Evolutionary conservation across 2,329 filamentous ascomycete species (phyloP).

Genomic region (Aspergillus fumigatus): DNA sequence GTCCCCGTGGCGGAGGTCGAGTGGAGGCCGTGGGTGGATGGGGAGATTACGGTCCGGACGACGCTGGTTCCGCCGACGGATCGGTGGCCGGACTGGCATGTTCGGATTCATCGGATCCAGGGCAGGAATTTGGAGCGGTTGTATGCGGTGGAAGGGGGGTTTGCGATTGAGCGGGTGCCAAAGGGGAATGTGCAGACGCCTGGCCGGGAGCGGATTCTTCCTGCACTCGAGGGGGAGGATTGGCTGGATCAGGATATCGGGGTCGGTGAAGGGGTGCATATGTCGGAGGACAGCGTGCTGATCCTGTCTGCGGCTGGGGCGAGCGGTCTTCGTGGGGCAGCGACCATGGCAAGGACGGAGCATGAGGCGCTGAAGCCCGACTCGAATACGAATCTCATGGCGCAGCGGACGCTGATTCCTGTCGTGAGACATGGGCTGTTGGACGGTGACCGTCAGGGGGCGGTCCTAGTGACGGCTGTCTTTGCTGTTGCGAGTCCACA

Average conservation of each 20-base stretch:
- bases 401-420: constrained; percentile 24
- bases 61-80: constrained; percentile 25
- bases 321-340: background rate
- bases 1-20: background rate
- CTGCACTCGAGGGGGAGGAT: background rate
- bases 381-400: constrained; percentile 29
- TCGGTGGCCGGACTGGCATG: constrained; percentile 31
- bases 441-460: background rate
- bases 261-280: background rate
- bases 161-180: constrained; percentile 2
- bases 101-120: constrained; percentile 23
- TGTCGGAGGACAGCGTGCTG: background rate
- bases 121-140: background rate
- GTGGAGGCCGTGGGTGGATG: constrained; percentile 3
- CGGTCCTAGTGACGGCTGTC: constrained; percentile 1
- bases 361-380: constrained; percentile 21
- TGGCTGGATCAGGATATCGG: background rate
- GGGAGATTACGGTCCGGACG: constrained; percentile 19
- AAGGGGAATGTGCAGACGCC: background rate
- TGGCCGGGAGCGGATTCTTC: background rate
- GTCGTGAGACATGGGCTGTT: constrained; percentile 2
- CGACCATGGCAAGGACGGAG: background rate
- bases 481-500: constrained; percentile 1
- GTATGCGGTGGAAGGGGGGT: constrained; percentile 2
- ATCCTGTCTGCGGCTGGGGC: constrained; percentile 15